Evolutionary conservation across 1,284 basidiomycete species (phyloP), one percentile per base, ranked within the genome.

Genomic region (Xerocomus amazonicus): DNA sequence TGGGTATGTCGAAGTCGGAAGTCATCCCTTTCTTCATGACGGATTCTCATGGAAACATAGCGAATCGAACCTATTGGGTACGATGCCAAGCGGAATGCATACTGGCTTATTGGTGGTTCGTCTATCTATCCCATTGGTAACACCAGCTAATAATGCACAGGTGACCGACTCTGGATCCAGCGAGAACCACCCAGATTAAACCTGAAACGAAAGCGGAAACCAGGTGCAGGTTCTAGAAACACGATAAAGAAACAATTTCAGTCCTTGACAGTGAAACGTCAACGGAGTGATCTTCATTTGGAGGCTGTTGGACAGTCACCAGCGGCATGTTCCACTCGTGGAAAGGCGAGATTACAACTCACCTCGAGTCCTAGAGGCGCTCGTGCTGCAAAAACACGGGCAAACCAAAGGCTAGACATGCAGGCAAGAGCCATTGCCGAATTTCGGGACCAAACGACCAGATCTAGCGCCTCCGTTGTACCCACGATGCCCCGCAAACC

Each of bases 161-260:
- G 80, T 52, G 87, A 93, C 60, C 86, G 92, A 16, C 76, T 95
- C 16, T 96, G 92, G 92, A 81, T 94, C 36, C 92, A 95, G 65
- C 81, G 86, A 23, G 72, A 74, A 32, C 77, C 71, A 9, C 86
- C 84, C 0, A 81, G 76, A 59, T 74, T 75, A 37, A 64, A 63
- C 7, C 60, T 76, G 26, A 88, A 89, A 59, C 79, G 84, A 56
- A 89, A 88, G 51, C 67, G 77, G 37, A 70, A 65, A 52, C 50
- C 56, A 35, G 47, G 51, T 26, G 46, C 51, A 34, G 54, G 60
- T 23, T 51, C 59, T 10, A 74, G 71, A 51, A 68, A 68, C 17
- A 51, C 58, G 9, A 28, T 33, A 10, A 66, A 54, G 62, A 28
- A 44, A 54, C 59, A 43, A 38, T 56, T n/a, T 39, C 66, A 40